These are phyloP conservation scores for Saturnispora zaruensis DNA, from an alignment of 805 yeast species.

Conservation along the genomic window DNA sequence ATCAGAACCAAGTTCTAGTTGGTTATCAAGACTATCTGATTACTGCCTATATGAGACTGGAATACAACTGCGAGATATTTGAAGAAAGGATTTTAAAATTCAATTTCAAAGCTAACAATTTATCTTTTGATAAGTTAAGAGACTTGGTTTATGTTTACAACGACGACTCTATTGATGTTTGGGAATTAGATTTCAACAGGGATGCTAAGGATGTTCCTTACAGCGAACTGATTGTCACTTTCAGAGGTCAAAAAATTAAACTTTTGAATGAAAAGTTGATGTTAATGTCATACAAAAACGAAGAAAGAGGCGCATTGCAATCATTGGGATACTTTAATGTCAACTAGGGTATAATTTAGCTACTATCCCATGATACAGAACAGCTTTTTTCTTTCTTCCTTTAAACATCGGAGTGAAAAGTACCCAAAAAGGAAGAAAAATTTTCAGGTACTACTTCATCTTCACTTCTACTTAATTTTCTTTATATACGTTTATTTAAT, in stretches of 20 bases:
- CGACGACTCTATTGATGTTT: slow-evolving; percentile 2
- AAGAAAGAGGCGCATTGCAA: neutral
- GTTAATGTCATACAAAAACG: neutral
- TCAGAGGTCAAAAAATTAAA: neutral
- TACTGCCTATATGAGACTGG: slow-evolving; percentile 3
- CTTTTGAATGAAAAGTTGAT: slow-evolving; percentile 1
- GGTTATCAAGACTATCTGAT: neutral
- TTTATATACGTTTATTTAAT: neutral
- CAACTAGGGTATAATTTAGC: neutral
- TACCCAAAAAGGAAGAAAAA: neutral
- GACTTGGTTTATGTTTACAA: slow-evolving; percentile 1
- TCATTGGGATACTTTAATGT: neutral
- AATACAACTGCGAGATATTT: slow-evolving; percentile 7
- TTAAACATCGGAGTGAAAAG: neutral
- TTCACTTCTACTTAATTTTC: neutral
- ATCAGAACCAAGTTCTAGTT: slow-evolving; percentile 6
- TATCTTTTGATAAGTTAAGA: neutral
- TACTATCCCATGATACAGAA: neutral
- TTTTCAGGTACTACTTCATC: neutral
- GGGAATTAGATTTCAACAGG: slow-evolving; percentile 8
- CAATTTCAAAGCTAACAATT: neutral
- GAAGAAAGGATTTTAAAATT: slow-evolving; percentile 7
- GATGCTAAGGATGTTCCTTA: slow-evolving; percentile 6
- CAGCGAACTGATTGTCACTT: slow-evolving; percentile 2
- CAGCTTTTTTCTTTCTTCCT: neutral